Conservation (phyloP, 1,139 yeast species). For the Geotrichum reessii region DNA sequence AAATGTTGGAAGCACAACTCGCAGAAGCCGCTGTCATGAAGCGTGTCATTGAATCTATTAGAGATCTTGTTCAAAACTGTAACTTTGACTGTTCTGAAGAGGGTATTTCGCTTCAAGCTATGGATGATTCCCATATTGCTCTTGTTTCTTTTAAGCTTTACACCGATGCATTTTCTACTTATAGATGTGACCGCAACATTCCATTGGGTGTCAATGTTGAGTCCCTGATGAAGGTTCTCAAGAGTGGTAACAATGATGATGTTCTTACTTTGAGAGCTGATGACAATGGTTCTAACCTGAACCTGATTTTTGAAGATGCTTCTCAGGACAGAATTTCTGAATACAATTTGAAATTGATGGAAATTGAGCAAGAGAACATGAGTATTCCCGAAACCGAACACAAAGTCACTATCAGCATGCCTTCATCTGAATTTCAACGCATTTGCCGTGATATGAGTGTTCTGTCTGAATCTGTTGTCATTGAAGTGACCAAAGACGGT, state of each 20-base stretch:
- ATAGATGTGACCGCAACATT: slow-evolving; percentile 92
- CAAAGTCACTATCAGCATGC: slow-evolving; percentile 82
- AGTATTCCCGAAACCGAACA: slow-evolving; percentile 92
- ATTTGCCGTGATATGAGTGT: slow-evolving; percentile 83
- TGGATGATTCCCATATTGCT: slow-evolving; percentile 93
- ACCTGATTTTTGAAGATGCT: slow-evolving; percentile 77
- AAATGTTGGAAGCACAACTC: slow-evolving; percentile 95
- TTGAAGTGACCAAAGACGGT: slow-evolving; percentile 85
- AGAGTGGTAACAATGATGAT: slow-evolving; percentile 88
- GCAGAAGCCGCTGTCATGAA: slow-evolving; percentile 88
- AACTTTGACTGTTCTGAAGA: slow-evolving; percentile 93
- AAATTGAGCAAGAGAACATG: slow-evolving; percentile 90
- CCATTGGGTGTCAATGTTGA: slow-evolving; percentile 89
- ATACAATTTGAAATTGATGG: slow-evolving; percentile 88
- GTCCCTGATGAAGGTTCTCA: slow-evolving; percentile 78
- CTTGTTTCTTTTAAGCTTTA: slow-evolving; percentile 85
- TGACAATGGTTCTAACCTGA: slow-evolving; percentile 78
- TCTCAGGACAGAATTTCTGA: slow-evolving; percentile 88
- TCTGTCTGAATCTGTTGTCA: slow-evolving; percentile 79
- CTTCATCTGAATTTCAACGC: slow-evolving; percentile 81
- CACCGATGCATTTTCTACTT: slow-evolving; percentile 82
- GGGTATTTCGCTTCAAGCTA: slow-evolving; percentile 95
- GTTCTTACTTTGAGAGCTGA: slow-evolving; percentile 84
- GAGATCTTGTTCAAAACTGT: slow-evolving; percentile 89
- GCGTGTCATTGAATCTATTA: slow-evolving; percentile 78